Evolutionary conservation across 805 yeast genomes (phyloP).

Genomic region (Pichia thaimueangensis): DNA sequence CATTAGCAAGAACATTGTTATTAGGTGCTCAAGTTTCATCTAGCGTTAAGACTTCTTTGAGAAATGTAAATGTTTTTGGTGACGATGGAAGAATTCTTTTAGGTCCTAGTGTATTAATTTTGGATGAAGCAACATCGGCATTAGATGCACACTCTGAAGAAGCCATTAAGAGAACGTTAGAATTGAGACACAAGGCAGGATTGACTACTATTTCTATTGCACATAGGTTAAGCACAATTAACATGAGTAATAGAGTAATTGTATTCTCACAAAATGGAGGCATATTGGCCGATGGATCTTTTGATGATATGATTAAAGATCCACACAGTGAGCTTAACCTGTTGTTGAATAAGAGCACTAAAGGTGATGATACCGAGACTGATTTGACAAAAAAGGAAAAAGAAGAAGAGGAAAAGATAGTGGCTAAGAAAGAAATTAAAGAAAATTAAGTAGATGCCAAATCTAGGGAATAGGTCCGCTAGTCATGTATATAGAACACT

Average conservation of each 20-base stretch:
- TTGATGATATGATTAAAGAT: conserved; percentile 42
- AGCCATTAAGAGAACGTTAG: conserved; percentile 69
- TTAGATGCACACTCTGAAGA: conserved; percentile 84
- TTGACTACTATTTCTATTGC: conserved; percentile 84
- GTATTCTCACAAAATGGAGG: conserved; percentile 65
- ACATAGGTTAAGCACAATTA: conserved; percentile 83
- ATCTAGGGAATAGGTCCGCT: no score
- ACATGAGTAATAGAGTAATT: conserved; percentile 71
- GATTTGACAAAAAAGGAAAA: conserved; percentile 9
- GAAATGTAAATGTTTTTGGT: conserved; percentile 16
- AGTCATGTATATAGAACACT: no score
- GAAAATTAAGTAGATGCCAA: no score
- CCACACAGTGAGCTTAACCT: conserved; percentile 40
- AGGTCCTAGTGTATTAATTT: conserved; percentile 69
- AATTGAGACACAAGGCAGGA: conserved; percentile 46
- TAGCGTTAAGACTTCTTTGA: conserved; percentile 5
- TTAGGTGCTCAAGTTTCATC: conserved; percentile 30
- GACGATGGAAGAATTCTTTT: conserved; percentile 22
- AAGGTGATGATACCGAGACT: conserved; percentile 23
- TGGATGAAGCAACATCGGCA: conserved; percentile 95
- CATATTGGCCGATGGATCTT: conserved; percentile 68
- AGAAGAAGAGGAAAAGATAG: not conserved
- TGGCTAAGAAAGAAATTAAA: not conserved
- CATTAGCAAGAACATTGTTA: conserved; percentile 81
- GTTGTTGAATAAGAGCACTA: conserved; percentile 31